phyloP scores from a whole-genome alignment of 495 filamentous ascomycete genomes.

The Monascus purpureus region DNA sequence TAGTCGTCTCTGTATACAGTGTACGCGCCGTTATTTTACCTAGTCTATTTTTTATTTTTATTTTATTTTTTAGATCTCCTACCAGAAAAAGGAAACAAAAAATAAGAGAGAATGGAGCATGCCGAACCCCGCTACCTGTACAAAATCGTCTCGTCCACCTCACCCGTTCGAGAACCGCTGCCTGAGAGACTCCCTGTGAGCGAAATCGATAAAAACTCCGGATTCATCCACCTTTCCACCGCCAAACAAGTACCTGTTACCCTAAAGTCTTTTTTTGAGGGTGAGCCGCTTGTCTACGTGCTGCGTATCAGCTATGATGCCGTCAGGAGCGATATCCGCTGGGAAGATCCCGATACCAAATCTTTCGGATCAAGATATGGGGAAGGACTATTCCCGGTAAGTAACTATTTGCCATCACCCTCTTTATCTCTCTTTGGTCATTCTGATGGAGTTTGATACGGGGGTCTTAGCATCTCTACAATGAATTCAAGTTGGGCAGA shows the following conservation, averaged over 20 bases:
- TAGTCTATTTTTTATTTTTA: background rate
- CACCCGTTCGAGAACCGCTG: slow-evolving; percentile 26
- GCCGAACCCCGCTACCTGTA: slow-evolving; percentile 25
- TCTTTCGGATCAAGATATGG: slow-evolving; percentile 25
- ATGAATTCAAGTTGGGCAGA: slow-evolving; percentile 27
- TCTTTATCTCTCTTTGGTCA: background rate
- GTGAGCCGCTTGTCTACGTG: slow-evolving; percentile 63
- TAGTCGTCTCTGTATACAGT: too few species aligned
- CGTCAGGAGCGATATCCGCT: slow-evolving; percentile 21
- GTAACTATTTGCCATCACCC: slow-evolving; percentile 5
- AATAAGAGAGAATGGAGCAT: slow-evolving; percentile 1
- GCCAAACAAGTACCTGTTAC: slow-evolving; percentile 29
- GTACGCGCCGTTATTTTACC: too few species aligned
- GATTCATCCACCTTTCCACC: slow-evolving; percentile 30
- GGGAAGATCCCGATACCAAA: slow-evolving; percentile 29
- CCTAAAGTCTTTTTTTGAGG: slow-evolving; percentile 52
- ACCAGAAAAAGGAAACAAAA: background rate
- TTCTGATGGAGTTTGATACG: too few species aligned
- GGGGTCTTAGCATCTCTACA: slow-evolving; percentile 36
- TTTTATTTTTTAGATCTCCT: background rate
- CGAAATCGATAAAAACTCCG: slow-evolving; percentile 23
- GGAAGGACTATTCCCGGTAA: slow-evolving; percentile 33
- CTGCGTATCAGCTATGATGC: slow-evolving; percentile 62
- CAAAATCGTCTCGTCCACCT: slow-evolving; percentile 29
- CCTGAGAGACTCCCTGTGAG: slow-evolving; percentile 29